phyloP scores from a whole-genome alignment of 192 early-diverging fungal species.

The Gaertneriomyces semiglobifer region DNA sequence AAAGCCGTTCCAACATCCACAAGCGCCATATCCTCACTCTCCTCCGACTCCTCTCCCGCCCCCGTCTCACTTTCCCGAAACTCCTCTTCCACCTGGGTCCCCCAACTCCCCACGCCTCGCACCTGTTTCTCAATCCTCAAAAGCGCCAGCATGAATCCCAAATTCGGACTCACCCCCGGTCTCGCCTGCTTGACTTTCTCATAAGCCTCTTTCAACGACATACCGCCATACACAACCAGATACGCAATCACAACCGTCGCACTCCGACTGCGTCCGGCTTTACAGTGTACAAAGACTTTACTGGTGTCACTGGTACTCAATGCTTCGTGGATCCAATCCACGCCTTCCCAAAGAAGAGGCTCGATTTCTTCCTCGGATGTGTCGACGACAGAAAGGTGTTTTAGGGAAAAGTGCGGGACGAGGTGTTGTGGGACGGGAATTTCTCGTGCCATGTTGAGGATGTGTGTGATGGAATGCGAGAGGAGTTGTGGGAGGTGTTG shows the following conservation, averaged over 20 bases:
- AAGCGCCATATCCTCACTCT: too few species aligned
- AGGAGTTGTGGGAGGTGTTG: constrained; percentile 54
- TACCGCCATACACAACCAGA: constrained; percentile 54
- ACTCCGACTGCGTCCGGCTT: constrained; percentile 70
- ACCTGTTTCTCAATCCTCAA: constrained; percentile 64
- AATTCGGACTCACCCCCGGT: constrained; percentile 68
- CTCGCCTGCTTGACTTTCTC: constrained; percentile 62
- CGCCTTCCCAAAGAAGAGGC: constrained; percentile 54
- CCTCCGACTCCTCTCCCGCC: too few species aligned
- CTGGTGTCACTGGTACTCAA: constrained; percentile 17
- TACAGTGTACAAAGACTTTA: constrained; percentile 70
- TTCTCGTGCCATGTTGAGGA: constrained; percentile 75
- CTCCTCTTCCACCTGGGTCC: constrained; percentile 12
- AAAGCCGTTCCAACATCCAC: too few species aligned
- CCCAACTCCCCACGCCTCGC: constrained; percentile 30
- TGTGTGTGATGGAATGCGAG: constrained; percentile 53
- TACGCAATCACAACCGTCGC: constrained; percentile 69
- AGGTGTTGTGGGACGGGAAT: constrained; percentile 22
- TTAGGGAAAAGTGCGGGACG: too few species aligned
- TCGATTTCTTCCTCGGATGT: constrained; percentile 64
- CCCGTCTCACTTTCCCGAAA: too few species aligned
- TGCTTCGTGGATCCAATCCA: constrained; percentile 56
- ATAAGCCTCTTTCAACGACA: constrained; percentile 65
- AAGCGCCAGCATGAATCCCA: constrained; percentile 71
- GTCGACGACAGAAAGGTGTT: too few species aligned